Evolutionary conservation across 2,329 filamentous ascomycete species (phyloP), one percentile per base, ranked within the genome.

Genomic region (Plectosphaerella cucumerina): DNA sequence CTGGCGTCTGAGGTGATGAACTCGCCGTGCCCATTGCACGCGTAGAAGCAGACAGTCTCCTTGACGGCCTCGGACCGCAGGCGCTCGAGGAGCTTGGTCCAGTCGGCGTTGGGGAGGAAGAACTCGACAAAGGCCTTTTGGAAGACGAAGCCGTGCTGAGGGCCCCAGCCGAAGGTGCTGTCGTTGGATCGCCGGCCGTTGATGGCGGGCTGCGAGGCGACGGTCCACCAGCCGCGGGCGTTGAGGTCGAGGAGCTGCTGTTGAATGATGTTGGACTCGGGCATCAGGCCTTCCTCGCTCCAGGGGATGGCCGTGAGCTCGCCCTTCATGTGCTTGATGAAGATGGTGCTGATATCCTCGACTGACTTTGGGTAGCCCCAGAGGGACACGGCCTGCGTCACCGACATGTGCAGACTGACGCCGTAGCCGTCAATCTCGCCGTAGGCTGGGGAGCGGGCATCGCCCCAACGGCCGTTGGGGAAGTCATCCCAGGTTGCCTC

Each of bases 401-500:
- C 84, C 0, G 89, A 90, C 65, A 97, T 90, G 71, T 97, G 94
- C 37, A 99, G 76, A 51, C 87, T 94, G n/a, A 95, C 91, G 11
- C 94, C 94, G 65, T 97, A 97, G n/a, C 93, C 93, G 64, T 97
- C 92, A 53, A 97, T 97, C 68, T 97, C 91, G 61, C 93, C 93
- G 65, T 96, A 97, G 0, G 93, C 93, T 1, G 91, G 91, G 3
- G 91, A 96, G 48, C 93, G 83, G 5, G 92, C 89, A 62, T 97
- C 93, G 65, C 93, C 93, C 85, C 93, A 97, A 50, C 93, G 84
- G 23, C 93, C 94, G 73, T 97, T 97, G 56, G 93, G 93, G 68
- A 91, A 99, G 64, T 99, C 94, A 62, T 99, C 94, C 94, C 94
- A 99, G 1, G 94, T 99, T 33, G 94, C 94, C 75, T 97, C 93